Base-by-base conservation (phyloP, 75 land plant genomes). In the Selaginella moellendorffii region DNA sequence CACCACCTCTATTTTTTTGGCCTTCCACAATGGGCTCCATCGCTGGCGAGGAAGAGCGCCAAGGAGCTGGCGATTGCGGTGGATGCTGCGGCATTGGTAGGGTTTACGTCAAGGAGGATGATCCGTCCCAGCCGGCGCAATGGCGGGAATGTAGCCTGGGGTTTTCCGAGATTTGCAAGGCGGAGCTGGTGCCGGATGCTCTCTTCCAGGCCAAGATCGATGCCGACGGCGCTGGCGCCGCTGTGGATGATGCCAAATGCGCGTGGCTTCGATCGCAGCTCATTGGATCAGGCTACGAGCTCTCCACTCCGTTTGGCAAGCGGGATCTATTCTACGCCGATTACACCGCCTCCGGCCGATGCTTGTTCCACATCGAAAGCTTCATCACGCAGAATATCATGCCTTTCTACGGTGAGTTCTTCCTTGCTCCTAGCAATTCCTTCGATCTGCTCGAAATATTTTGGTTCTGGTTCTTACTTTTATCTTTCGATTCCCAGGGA, bases 311-410 rank as follows among this genome's bases (percentile, higher is more conserved):
- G 0, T 83, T 80, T 62, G 86, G 86, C 14, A 68, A 20, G 25
- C 67, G 86, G 2, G 63, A 27, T 22, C 31, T 83, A 26, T 66
- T 76, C 0, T 83, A 83, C 62, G 81, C 83, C 28, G 86, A 83
- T 65, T 79, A 80, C 52, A 83, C 83, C 12, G 86, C 86, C 54
- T 78, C 86, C 24, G 86, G 86, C 17, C 31, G 79, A 22, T 56
- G 65, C 52, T 63, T 83, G 20, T 66, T 53, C 9, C 73, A 67
- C 69, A 78, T 83, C 18, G 86, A 80, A 54, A 61, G 74, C 31
- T 84, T 36, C 67, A 81, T 81, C 64, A 0, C 64, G 31, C 27
- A 69, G 20, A 54, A 70, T 27, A 79, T 81, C 54, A 74, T 84
- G 29, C 84, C 87, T 0, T 76, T 71, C 51, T 84, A 84, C 36